phyloP scores from a whole-genome alignment of 2,329 filamentous ascomycete genomes.

The Acephala macrosclerotiorum region DNA sequence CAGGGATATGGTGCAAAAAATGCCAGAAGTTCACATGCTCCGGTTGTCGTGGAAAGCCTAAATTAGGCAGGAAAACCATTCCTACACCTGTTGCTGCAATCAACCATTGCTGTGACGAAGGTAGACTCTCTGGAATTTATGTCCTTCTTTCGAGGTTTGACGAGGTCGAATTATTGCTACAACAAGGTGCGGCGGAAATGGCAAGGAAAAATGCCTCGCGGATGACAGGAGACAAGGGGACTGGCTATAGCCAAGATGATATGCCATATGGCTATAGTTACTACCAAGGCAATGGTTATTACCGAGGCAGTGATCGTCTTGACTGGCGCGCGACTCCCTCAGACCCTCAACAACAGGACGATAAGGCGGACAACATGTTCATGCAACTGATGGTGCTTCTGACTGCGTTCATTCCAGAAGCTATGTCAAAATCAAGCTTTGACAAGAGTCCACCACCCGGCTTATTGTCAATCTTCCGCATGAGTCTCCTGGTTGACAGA shows the following conservation, averaged over 20 bases:
- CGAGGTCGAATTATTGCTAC: conserved; percentile 6
- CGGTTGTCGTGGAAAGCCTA: conserved; percentile 25
- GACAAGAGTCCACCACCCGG: conserved; percentile 14
- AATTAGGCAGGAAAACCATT: conserved; percentile 16
- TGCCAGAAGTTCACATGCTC: conserved; percentile 2
- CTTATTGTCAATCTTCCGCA: conserved; percentile 22
- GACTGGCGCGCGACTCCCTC: background rate
- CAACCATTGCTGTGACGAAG: conserved; percentile 31
- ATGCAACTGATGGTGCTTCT: conserved; percentile 29
- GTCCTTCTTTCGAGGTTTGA: conserved; percentile 32
- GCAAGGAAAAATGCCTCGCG: conserved; percentile 9
- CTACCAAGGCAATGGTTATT: too few relatives aligned
- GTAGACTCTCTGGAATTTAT: conserved; percentile 30
- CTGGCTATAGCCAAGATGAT: background rate
- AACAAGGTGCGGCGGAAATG: conserved; percentile 3
- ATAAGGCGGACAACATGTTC: conserved; percentile 24
- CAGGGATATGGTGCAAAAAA: background rate
- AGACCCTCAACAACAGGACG: background rate
- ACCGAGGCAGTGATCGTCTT: too few relatives aligned
- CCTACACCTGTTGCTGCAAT: conserved; percentile 31
- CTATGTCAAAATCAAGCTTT: background rate
- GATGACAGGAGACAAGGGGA: conserved; percentile 20
- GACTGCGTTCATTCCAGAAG: conserved; percentile 21
- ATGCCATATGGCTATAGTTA: too few relatives aligned
- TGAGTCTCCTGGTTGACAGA: conserved; percentile 30